Evolutionary conservation across 768 basidiomycete genomes (phyloP), one percentile per base, ranked within the genome.

Genomic region (Kwoniella sp.): DNA sequence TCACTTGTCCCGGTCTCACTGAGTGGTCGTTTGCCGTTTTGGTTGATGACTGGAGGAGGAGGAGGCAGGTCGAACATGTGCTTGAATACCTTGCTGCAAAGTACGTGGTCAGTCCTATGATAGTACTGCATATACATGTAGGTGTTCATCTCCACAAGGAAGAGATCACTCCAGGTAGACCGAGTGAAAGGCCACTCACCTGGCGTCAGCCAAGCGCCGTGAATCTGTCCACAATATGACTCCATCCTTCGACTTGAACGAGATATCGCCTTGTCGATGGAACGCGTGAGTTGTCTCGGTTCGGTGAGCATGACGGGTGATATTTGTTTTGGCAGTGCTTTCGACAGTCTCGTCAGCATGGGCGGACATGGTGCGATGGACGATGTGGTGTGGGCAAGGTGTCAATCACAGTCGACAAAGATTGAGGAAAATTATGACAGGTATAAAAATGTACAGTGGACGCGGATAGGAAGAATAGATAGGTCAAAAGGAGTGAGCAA

Each of bases 141-240:
- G 34, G n/a, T n/a, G n/a, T n/a, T n/a, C n/a, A n/a, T n/a, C n/a
- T n/a, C n/a, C n/a, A n/a, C n/a, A n/a, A n/a, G n/a, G n/a, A 37
- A 13, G 13, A 37, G 13, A 37, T 37, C 13, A 7, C 34, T 7
- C 5, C 7, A 37, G 34, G 34, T 7, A 37, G 34, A 37, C 34
- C 34, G 13, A 37, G 34, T 13, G 34, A 7, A 5, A 37, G 5
- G 34, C 5, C 13, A 31, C 37, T 17, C 55, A 56, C 1, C 34
- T 56, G n/a, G 37, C 55, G 3, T 28, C 31, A 7, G 29, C 55
- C 31, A 56, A 17, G 13, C 55, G 29, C 56, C 56, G 28, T n/a
- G 56, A 41, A 29, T 58, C 56, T 25, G 38, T 26, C 41, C 41
- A 11, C 3, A 58, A 23, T 2, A 58, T 58, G 22, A 37, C 34